Evolutionary conservation across 2,329 filamentous ascomycete species (phyloP).

Genomic region (Bipolaris zeicola): DNA sequence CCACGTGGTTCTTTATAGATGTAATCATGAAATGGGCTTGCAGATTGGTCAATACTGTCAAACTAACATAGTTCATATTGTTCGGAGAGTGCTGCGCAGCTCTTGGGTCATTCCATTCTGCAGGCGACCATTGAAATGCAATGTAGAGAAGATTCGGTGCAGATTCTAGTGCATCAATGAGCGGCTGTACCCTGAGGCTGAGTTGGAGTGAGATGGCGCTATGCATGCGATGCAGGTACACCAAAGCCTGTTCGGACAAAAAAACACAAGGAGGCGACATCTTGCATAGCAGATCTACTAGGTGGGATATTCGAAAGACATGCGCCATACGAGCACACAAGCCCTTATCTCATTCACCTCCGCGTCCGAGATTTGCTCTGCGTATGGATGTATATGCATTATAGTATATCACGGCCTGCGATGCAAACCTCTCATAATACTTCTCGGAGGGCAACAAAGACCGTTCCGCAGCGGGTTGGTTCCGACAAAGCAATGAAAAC

Average conservation of each 20-base stretch:
- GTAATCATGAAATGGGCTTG: not conserved
- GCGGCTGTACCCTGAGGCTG: slow-evolving; percentile 18
- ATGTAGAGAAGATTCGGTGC: slow-evolving; percentile 24
- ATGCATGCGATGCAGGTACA: not conserved
- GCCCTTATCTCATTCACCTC: not conserved
- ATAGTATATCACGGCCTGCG: not conserved
- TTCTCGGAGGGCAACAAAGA: not conserved
- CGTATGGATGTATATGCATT: no score
- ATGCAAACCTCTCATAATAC: not conserved
- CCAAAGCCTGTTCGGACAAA: not conserved
- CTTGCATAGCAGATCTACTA: not conserved
- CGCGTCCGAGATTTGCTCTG: not conserved
- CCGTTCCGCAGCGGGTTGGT: not conserved
- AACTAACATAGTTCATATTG: slow-evolving; percentile 16
- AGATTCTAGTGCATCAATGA: slow-evolving; percentile 20
- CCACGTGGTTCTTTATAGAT: slow-evolving; percentile 5
- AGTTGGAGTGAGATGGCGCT: slow-evolving; percentile 9
- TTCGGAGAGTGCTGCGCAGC: slow-evolving; percentile 7
- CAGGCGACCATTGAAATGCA: slow-evolving; percentile 11
- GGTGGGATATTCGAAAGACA: not conserved
- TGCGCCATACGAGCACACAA: not conserved
- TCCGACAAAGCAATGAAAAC: not conserved
- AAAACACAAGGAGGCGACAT: not conserved
- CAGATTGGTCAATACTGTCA: slow-evolving; percentile 10
- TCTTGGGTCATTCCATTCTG: slow-evolving; percentile 11